Base-by-base conservation (phyloP, 1,284 basidiomycete genomes). In the Meripilus lineatus region DNA sequence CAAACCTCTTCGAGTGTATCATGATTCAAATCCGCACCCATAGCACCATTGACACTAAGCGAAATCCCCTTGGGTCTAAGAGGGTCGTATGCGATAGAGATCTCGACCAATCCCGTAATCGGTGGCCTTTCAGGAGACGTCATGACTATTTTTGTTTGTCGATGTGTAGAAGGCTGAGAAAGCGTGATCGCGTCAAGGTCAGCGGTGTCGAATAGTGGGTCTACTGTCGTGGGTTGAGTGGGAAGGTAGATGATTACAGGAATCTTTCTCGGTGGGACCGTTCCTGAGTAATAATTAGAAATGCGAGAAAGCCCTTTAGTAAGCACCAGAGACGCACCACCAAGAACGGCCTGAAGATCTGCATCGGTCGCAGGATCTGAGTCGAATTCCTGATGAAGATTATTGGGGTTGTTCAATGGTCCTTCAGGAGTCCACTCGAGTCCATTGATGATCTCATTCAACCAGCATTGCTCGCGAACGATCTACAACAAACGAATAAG, bases 391-490 rank as follows among this genome's bases (percentile, higher is more conserved):
- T 24, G 50, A 42, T 14, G 61, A 37, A 26, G 45, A 54, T 39
- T 56, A 14, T 69, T 50, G n/a, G n/a, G n/a, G n/a, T n/a, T n/a
- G n/a, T n/a, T n/a, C n/a, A n/a, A n/a, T n/a, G n/a, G n/a, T 8
- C 66, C 69, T 51, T 82, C 83, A 5, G 76, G 69, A 14, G 63
- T 59, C 85, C 85, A 89, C 10, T 74, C 61, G 32, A 74, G 75
- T 34, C 72, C 69, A 6, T 66, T 55, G 18, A 89, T 59, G 15
- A 72, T 71, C 53, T 82, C 82, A 56, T 89, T 89, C 14, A 89
- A 57, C 85, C 85, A 89, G 53, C 81, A 84, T 62, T 89, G 85
- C 48, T 87, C 85, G 47, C 74, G 72, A 2, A 88, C 82, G 52
- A 89, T 75, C 84, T 87, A 43, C 23, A 25, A 38, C 23, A 20